Conservation (phyloP, 129 eudicot genomes). For the Rutidosis leptorrhynchoides region DNA sequence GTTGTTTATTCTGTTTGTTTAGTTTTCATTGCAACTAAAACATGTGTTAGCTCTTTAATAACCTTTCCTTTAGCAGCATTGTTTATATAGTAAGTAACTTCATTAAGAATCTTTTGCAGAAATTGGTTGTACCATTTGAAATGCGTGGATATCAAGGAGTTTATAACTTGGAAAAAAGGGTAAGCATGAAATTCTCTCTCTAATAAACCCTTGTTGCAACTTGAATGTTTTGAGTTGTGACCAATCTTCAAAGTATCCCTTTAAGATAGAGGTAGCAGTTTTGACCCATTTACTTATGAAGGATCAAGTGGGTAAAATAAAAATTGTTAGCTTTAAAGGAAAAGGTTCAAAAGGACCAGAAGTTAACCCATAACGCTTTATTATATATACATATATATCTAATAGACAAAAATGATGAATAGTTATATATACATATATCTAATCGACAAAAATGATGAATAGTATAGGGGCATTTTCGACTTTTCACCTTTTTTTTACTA, state of each 20-base stretch:
- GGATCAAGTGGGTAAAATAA: not conserved
- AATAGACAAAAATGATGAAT: too few species aligned
- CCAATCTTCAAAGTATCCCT: not conserved
- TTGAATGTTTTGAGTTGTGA: not conserved
- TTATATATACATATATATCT: too few species aligned
- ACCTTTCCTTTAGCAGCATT: not conserved
- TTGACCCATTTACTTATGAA: not conserved
- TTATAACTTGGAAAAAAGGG: slow-evolving; percentile 85
- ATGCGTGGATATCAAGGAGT: slow-evolving; percentile 95
- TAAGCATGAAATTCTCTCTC: slow-evolving; percentile 23
- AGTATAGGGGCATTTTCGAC: too few species aligned
- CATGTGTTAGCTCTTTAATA: not conserved
- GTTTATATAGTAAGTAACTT: not conserved
- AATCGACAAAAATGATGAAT: too few species aligned
- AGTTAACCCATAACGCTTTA: not conserved
- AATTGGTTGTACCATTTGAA: slow-evolving; percentile 77
- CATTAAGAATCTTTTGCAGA: slow-evolving; percentile 42
- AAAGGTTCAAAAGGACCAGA: not conserved
- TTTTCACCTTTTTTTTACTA: too few species aligned
- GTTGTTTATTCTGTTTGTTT: slow-evolving; percentile 1
- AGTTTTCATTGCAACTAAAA: not conserved
- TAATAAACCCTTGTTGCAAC: too few species aligned
- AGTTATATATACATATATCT: too few species aligned
- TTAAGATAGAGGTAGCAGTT: not conserved
- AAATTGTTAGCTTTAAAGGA: not conserved